Percentiles rank a stretch among this genome's conserved stretches.
phyloP scores from a whole-genome alignment of 768 basidiomycete species.

The Pleurotus ostreatus region DNA sequence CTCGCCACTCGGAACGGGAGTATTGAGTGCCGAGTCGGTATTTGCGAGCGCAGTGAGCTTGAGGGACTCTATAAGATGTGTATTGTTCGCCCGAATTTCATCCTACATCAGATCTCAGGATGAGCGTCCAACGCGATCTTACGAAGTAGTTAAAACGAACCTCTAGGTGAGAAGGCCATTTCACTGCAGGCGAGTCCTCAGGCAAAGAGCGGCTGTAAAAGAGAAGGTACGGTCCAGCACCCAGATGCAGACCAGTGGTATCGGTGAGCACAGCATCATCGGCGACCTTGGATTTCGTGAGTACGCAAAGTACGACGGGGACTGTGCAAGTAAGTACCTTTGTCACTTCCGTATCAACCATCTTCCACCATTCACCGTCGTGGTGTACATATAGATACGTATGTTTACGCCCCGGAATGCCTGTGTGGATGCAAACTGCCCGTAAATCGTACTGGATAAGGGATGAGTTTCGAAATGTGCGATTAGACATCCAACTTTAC shows the following conservation, averaged over 20 bases:
- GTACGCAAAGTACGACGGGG: background rate
- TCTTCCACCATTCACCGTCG: conserved; percentile 74
- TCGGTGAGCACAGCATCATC: conserved; percentile 71
- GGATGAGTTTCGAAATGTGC: background rate
- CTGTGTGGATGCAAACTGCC: conserved; percentile 73
- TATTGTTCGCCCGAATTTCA: too few relatives aligned
- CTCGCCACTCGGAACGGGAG: too few relatives aligned
- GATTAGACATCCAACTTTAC: conserved; percentile 28
- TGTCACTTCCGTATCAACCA: conserved; percentile 62
- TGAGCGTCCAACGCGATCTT: too few relatives aligned
- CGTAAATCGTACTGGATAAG: conserved; percentile 69
- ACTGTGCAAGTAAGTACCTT: conserved; percentile 38
- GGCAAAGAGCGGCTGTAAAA: conserved; percentile 48
- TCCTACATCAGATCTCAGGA: too few relatives aligned
- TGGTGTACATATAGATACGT: conserved; percentile 76
- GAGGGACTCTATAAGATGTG: too few relatives aligned
- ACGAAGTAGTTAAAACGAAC: background rate
- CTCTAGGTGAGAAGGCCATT: background rate
- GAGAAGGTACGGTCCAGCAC: conserved; percentile 77
- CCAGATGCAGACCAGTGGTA: conserved; percentile 65
- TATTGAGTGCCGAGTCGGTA: too few relatives aligned
- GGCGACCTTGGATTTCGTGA: conserved; percentile 45
- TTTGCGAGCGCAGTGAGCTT: too few relatives aligned
- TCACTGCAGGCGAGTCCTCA: conserved; percentile 1
- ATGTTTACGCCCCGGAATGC: conserved; percentile 72